These are phyloP conservation scores for Saturnispora serradocipensis DNA, from an alignment of 805 yeast species.

Conservation along the genomic window DNA sequence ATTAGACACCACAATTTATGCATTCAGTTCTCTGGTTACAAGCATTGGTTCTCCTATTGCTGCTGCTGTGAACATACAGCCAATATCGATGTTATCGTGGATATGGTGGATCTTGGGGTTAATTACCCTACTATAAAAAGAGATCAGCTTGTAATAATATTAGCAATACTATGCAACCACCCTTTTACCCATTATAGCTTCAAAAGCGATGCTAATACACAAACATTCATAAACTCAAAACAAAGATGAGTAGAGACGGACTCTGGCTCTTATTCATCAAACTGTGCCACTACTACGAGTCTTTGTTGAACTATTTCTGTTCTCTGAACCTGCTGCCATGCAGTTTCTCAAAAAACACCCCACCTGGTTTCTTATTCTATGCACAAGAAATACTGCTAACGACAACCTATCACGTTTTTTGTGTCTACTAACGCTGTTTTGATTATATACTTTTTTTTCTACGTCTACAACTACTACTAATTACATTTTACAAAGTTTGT, in stretches of 20 bases:
- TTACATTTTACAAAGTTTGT: background rate
- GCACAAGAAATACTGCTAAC: background rate
- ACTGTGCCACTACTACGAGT: background rate
- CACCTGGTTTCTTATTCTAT: background rate
- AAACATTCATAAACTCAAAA: too few relatives aligned
- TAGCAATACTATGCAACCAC: too few relatives aligned
- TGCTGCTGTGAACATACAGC: background rate
- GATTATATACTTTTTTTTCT: background rate
- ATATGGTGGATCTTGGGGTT: slow-evolving; percentile 1
- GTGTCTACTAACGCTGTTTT: background rate
- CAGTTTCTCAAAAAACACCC: background rate
- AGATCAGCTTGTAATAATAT: background rate
- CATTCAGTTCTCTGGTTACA: slow-evolving; percentile 10
- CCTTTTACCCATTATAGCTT: too few relatives aligned
- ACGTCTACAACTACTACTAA: background rate
- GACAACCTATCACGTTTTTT: background rate
- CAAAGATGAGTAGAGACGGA: too few relatives aligned
- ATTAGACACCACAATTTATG: slow-evolving; percentile 9
- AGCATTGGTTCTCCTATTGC: background rate
- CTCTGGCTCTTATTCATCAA: too few relatives aligned
- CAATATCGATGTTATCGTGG: background rate
- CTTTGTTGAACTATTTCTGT: background rate
- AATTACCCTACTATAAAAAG: background rate
- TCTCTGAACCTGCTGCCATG: background rate
- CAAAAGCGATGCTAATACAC: too few relatives aligned